Evolutionary conservation across 441 rosid genomes (phyloP), one percentile per base, ranked within the genome.

Genomic region (Lepidium campestre): DNA sequence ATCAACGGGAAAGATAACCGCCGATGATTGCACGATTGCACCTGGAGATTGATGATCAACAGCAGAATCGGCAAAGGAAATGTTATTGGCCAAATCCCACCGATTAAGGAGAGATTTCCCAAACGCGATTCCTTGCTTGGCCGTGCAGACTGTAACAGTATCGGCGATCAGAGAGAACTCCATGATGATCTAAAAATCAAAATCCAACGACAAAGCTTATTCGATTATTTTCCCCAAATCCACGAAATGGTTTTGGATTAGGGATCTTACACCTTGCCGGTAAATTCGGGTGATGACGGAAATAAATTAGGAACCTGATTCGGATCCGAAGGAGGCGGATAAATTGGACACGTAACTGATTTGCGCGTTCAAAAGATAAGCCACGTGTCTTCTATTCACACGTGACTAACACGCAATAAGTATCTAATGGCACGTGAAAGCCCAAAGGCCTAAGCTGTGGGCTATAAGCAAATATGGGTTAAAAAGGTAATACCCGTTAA

Each of bases 101-200:
- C 82, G 80, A 10, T 67, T 73, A 11, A 84, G 74, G 4, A 79
- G 45, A 67, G 78, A 78, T 52, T 83, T 83, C 7, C 84, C 85
- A 41, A 84, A 76, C 56, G 82, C 85, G 61, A 79, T 62, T 39
- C 84, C 82, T 67, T 82, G 91, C 58, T 83, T 87, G 0, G 78
- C 73, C 1, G 94, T 69, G 65, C 76, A 79, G 0, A 79, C 50
- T 0, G 84, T 41, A 6, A 77, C 56, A 7, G 82, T 65, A 59
- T 92, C 96, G 19, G 80, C 72, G 54, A 81, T 44, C 18, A 84
- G 59, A 12, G 82, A 73, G 29, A 81, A 39, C 6, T 86, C 90
- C 97, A 90, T 60, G 47, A 59, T 82, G 46, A 17, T 41, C 36
- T 11, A 31, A 27, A 49, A 34, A 19, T 7, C 20, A 29, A 29